Base-by-base conservation (phyloP, 495 filamentous ascomycete genomes). In the Symbiotaphrina buchneri region DNA sequence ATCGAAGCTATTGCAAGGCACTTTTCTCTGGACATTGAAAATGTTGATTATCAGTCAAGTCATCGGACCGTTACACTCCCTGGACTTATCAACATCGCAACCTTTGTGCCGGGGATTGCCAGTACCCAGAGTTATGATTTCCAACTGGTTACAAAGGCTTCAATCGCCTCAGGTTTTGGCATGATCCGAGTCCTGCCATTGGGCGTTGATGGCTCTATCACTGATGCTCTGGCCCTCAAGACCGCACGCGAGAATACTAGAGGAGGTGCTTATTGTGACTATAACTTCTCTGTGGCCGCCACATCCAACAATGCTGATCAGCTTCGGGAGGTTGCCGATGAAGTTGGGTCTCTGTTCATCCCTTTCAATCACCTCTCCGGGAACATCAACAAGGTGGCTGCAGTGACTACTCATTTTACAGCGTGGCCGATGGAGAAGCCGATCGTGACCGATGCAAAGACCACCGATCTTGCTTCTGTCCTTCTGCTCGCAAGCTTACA, bases 1-100 rank as follows among this genome's bases (percentile, higher is more conserved):
- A 75, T 97, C 39, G 87, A 97, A 51, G 87, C 87, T 10, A 74
- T 97, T 39, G 71, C 83, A 32, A 68, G 87, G 23, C 71, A 90
- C 46, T 91, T 74, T 43, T 69, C 81, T 37, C 57, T 97, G 22
- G 65, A 82, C 22, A 68, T 95, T 37, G 63, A 68, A 47, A 69
- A 69, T 24, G 62, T 78, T 35, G 87, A 97, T 47, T 91, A 73
- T 53, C 79, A 93, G 58, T 84, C 80, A 21, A 82, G 74, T 48
- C 77, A 83, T 44, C 70, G 71, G 33, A 76, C 76, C 6, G 56
- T 82, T 22, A 60, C 69, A 17, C 65, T 85, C 18, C 74, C 80
- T 13, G 78, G 78, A 2, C 52, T 84, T 36, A 67, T 84, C 50
- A 84, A 78, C 45, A 63, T 84, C 31, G 74, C 74, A 18, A 71